Conservation (phyloP, 2,329 filamentous ascomycete genomes). For the Venturia effusa region DNA sequence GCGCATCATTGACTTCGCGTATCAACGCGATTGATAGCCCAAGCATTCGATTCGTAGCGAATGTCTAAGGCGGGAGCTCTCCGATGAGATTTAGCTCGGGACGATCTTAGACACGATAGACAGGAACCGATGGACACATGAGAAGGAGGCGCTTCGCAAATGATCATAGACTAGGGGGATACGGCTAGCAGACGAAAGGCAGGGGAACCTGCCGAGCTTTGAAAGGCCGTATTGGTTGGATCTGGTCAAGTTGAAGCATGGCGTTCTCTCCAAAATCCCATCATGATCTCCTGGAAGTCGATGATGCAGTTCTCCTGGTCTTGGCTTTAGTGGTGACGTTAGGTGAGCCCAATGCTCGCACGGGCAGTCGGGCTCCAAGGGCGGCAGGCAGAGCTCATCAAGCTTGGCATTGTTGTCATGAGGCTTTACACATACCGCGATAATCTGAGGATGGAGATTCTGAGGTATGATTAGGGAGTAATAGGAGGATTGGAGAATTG, state of each 20-base stretch:
- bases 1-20: slow-evolving; percentile 1
- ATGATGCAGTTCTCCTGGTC: slow-evolving; percentile 2
- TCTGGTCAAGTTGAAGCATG: not conserved
- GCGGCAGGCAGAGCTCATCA: no score
- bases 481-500: not conserved
- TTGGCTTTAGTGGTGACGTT: not conserved
- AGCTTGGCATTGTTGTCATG: no score
- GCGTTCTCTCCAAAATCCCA: not conserved
- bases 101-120: not conserved
- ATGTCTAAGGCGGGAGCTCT: not conserved
- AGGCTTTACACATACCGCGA: no score
- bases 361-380: no score
- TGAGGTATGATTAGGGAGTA: no score
- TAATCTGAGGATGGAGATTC: no score
- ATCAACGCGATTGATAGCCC: not conserved
- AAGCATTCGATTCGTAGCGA: not conserved
- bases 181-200: not conserved
- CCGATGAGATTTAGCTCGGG: not conserved
- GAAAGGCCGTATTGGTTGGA: not conserved
- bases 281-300: not conserved
- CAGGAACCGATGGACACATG: not conserved
- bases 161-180: not conserved
- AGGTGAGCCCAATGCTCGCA: not conserved
- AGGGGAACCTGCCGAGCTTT: not conserved
- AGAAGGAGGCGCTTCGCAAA: not conserved